These are phyloP conservation scores for Nicotiana obtusifolia DNA, from an alignment of 257 asterid species.

Conservation along the genomic window DNA sequence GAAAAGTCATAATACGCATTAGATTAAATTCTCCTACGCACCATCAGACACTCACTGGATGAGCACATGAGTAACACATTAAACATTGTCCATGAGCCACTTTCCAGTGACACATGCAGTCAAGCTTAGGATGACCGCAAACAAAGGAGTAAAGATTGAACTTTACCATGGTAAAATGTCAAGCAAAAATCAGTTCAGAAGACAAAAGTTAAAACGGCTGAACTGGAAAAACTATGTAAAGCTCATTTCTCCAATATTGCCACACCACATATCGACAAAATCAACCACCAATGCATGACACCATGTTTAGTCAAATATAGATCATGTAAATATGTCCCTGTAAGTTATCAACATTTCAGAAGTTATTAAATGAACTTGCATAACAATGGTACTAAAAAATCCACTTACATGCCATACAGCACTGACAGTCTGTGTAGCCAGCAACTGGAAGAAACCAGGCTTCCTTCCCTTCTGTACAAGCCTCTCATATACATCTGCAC, in stretches of 20 bases:
- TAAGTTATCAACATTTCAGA: background rate
- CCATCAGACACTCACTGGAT: background rate
- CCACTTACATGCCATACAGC: constrained; percentile 95
- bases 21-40: background rate
- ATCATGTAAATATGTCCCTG: background rate
- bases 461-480: constrained; percentile 68
- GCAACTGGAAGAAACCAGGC: constrained; percentile 87
- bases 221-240: background rate
- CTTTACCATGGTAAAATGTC: background rate
- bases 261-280: background rate
- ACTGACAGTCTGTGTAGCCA: constrained; percentile 87
- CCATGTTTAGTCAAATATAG: background rate
- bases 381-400: background rate
- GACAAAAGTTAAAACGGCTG: background rate
- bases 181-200: background rate
- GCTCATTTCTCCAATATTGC: background rate
- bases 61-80: background rate
- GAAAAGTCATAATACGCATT: background rate
- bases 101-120: background rate
- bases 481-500: constrained; percentile 78
- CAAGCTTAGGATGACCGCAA: background rate
- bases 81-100: background rate
- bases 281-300: background rate
- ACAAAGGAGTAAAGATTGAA: background rate
- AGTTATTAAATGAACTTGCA: background rate